These are phyloP conservation scores for Ustilago vetiveriae DNA, from an alignment of 1,284 basidiomycete genomes.

Conservation along the genomic window DNA sequence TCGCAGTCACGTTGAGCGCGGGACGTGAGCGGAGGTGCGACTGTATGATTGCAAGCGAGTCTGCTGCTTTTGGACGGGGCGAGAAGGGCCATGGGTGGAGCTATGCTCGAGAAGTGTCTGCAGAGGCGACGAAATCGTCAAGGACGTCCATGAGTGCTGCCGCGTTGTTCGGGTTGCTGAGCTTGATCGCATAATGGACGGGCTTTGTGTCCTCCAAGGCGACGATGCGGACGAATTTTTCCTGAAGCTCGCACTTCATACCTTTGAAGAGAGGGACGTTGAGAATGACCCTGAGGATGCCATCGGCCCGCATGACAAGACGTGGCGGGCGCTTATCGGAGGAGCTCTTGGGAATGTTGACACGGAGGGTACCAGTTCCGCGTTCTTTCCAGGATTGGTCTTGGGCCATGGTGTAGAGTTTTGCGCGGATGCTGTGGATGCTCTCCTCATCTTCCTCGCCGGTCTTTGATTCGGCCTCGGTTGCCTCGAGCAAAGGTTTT, in stretches of 20 bases:
- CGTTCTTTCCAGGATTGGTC: conserved; percentile 85
- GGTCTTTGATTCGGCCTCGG: conserved; percentile 71
- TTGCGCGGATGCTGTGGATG: conserved; percentile 82
- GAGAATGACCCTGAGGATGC: conserved; percentile 82
- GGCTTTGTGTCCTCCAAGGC: conserved; percentile 60
- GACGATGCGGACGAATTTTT: conserved; percentile 62
- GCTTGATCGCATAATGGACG: conserved; percentile 61
- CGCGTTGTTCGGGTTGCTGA: conserved; percentile 49
- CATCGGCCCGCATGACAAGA: conserved; percentile 93
- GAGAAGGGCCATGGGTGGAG: no score
- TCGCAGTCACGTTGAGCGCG: no score
- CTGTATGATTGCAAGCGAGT: not conserved
- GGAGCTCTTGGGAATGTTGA: conserved; percentile 74
- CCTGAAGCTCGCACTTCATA: conserved; percentile 81
- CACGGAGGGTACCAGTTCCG: conserved; percentile 81
- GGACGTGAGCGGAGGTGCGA: not conserved
- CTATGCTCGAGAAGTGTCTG: conserved; percentile 15
- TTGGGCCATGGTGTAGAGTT: conserved; percentile 76
- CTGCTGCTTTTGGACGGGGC: not conserved
- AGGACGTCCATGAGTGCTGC: conserved; percentile 49
- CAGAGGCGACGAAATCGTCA: conserved; percentile 27
- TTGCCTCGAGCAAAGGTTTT: conserved; percentile 30
- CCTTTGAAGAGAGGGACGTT: conserved; percentile 87
- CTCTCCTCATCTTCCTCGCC: conserved; percentile 93
- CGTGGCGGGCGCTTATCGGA: conserved; percentile 77